phyloP scores from a whole-genome alignment of 2,329 filamentous ascomycete species.

The Arthrinium puccinioides region DNA sequence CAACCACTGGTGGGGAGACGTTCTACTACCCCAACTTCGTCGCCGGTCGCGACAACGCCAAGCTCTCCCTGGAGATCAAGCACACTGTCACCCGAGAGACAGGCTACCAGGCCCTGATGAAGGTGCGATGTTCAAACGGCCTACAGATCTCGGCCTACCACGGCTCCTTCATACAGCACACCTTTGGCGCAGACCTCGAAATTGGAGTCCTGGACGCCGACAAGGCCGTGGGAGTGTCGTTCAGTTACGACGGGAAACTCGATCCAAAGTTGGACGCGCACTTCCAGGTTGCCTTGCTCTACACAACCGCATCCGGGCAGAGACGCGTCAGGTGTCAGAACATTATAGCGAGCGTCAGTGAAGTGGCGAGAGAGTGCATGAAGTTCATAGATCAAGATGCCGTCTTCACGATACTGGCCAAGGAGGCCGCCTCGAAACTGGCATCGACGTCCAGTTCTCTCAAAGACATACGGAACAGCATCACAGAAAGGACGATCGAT shows the following conservation, averaged over 20 bases:
- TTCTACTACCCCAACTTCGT: constrained; percentile 98
- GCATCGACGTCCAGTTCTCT: constrained; percentile 60
- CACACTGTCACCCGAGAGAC: constrained; percentile 85
- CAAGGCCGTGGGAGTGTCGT: constrained; percentile 85
- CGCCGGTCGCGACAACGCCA: constrained; percentile 74
- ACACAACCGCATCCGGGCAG: constrained; percentile 85
- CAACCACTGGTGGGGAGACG: constrained; percentile 86
- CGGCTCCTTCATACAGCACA: constrained; percentile 93
- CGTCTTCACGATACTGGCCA: constrained; percentile 79
- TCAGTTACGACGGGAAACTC: constrained; percentile 95
- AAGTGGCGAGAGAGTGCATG: constrained; percentile 76
- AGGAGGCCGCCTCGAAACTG: constrained; percentile 87
- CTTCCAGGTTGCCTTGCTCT: constrained; percentile 91
- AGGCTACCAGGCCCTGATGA: constrained; percentile 94
- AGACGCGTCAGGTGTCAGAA: constrained; percentile 89
- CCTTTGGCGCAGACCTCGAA: constrained; percentile 89
- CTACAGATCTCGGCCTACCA: constrained; percentile 91
- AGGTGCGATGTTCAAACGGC: constrained; percentile 95
- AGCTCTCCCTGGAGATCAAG: constrained; percentile 76
- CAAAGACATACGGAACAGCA: constrained; percentile 74
- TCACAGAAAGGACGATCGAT: constrained; percentile 90
- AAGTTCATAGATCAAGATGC: constrained; percentile 96
- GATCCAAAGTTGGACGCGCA: constrained; percentile 94
- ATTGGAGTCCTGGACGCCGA: constrained; percentile 89
- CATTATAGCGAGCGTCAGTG: constrained; percentile 84